Base-by-base conservation (phyloP, 2,329 filamentous ascomycete genomes). In the Elsinoe arachidis region DNA sequence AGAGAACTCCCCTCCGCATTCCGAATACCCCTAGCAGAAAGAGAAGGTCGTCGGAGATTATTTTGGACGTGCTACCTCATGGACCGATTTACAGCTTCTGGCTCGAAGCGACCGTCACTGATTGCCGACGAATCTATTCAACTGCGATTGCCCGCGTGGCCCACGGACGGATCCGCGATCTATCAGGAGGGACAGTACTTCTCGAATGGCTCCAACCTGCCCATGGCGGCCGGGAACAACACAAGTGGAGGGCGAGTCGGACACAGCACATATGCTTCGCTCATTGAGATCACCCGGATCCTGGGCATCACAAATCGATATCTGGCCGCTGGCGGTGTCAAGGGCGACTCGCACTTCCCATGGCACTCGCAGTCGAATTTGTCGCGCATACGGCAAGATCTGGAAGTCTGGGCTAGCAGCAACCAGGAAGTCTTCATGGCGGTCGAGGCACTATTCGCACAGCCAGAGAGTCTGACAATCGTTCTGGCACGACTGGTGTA, bases 11-110 rank as follows among this genome's bases (percentile, higher is more conserved):
- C 89, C 21, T 67, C 76, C 5, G 80, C 81, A 53, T 74, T 81
- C 11, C 80, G 81, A 57, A 78, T 87, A 10, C 80, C 82, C 0
- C 78, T 83, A 0, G 74, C 82, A 3, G 89, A 95, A 67, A 80
- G 86, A 57, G 90, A 95, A 73, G 84, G 85, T 66, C 80, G 87
- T 46, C 78, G 90, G 56, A 80, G 87, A n/a, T 74, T 95, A 1
- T 95, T 95, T 70, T 95, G 90, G 90, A 85, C 87, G 1, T 92
- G 88, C 67, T 95, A 93, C 65, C 75, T 95, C 23, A 84, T 95
- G 70, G 90, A 95, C 67, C 81, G 87, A n/a, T 93, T 92, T 64
- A 80, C 85, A 63, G 82, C 87, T 1, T 90, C 87, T 62, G 90
- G 90, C 14, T 92, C 89, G 2, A 90, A 87, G 65, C 79, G 90